Evolutionary conservation across 2,329 filamentous ascomycete species (phyloP), one percentile per base, ranked within the genome.

Genomic region (Penicillium sp.): DNA sequence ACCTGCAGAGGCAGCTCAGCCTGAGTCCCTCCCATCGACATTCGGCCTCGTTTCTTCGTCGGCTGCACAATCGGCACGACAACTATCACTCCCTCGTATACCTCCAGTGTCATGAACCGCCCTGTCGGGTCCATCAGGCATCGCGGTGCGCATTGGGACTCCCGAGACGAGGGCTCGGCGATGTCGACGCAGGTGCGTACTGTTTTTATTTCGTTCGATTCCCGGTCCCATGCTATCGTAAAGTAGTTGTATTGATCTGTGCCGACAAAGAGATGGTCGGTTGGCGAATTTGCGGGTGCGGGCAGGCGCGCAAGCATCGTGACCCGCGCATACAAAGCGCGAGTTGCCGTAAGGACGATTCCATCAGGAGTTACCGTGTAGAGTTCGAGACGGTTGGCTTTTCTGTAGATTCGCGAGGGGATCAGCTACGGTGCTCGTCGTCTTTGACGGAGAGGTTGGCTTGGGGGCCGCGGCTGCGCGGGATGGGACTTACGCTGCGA

Each of bases 211-310:
- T 80, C 74, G 18, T 77, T 79, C 23, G 67, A 74, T 1, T 81
- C 73, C 0, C 80, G 67, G 64, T 97, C 86, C 92, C 94, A 99
- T 14, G 82, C 85, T 18, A 96, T 74, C 1, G 91, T 96, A 72
- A 97, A 96, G 76, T 96, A 97, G 66, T 91, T 87, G 63, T 90
- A 89, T 51, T 89, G 85, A 69, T 96, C 89, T 43, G 94, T 99
- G 46, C 91, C 93, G 53, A 99, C 83, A 69, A 99, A 96, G 57
- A 99, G 83, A 58, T 97, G 84, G 63, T 97, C 91, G 44, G 86
- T 90, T 5, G 80, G 74, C 27, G 87, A 86, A 62, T 90, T 84
- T 45, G 85, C 84, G 6, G 92, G 91, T 3, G 67, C 62, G 1
- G 70, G 69, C 4, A 74, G 67, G 18, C 70, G 66, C 26, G 85